A percentile compares a stretch with the other conserved stretches of the same genome.
Evolutionary conservation across 2,329 filamentous ascomycete species (phyloP).

Genomic region (Geosmithia flava): DNA sequence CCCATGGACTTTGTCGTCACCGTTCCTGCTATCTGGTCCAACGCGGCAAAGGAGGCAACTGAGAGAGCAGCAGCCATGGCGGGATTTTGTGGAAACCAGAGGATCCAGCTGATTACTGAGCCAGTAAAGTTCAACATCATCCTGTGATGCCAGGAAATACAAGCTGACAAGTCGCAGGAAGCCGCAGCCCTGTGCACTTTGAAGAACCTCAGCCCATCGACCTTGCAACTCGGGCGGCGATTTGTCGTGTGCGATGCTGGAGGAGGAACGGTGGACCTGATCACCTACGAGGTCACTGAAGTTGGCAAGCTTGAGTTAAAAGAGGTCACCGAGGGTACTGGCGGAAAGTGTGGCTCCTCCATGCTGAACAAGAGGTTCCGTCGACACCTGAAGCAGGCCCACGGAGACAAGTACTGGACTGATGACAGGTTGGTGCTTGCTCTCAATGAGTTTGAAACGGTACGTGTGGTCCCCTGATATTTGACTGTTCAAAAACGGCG

Average conservation of each 20-base stretch:
- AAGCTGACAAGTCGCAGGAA: slow-evolving; percentile 19
- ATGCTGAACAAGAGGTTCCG: slow-evolving; percentile 35
- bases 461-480: slow-evolving; percentile 8
- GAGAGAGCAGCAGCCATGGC: slow-evolving; percentile 23
- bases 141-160: neutral
- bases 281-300: slow-evolving; percentile 34
- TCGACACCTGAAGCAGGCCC: slow-evolving; percentile 26
- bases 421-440: slow-evolving; percentile 26
- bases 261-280: slow-evolving; percentile 41
- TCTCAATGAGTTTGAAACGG: slow-evolving; percentile 28
- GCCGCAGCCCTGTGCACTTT: slow-evolving; percentile 38
- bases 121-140: slow-evolving; percentile 18
- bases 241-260: slow-evolving; percentile 43
- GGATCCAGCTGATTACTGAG: slow-evolving; percentile 35
- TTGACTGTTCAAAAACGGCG: too few species aligned
- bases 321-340: slow-evolving; percentile 35
- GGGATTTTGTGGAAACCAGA: slow-evolving; percentile 24
- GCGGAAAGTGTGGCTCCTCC: slow-evolving; percentile 35
- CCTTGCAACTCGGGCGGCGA: slow-evolving; percentile 28
- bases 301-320: slow-evolving; percentile 29
- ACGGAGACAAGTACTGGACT: slow-evolving; percentile 29
- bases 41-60: slow-evolving; percentile 38
- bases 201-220: slow-evolving; percentile 25
- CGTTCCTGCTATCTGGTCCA: slow-evolving; percentile 47
- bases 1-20: slow-evolving; percentile 42